A percentile compares a stretch with the other conserved stretches of the same genome.
These are phyloP conservation scores for Moricandia moricandioides DNA, from an alignment of 345 rosid genomes.

Conservation along the genomic window DNA sequence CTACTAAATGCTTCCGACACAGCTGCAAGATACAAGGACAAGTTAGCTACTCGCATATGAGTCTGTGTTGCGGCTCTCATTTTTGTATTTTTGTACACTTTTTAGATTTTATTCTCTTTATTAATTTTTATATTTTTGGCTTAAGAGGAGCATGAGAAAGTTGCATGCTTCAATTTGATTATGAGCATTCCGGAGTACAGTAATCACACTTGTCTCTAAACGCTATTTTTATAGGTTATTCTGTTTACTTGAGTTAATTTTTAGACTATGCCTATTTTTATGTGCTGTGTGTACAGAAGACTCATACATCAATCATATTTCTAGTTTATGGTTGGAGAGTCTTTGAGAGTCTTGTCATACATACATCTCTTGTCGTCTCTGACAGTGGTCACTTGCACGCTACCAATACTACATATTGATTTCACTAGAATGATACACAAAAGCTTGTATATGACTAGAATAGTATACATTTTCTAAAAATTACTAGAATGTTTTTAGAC, in stretches of 20 bases:
- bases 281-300: slow-evolving; percentile 35
- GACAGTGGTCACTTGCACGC: slow-evolving; percentile 18
- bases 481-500: no score
- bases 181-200: slow-evolving; percentile 31
- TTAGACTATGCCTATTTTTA: slow-evolving; percentile 27
- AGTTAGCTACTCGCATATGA: slow-evolving; percentile 37
- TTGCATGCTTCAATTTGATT: slow-evolving; percentile 20
- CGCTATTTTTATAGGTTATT: slow-evolving; percentile 22
- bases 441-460: no score
- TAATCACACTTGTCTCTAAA: not conserved
- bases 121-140: not conserved
- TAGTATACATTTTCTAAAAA: no score
- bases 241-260: slow-evolving; percentile 22
- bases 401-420: no score
- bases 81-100: not conserved
- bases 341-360: slow-evolving; percentile 12
- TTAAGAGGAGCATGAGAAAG: slow-evolving; percentile 23
- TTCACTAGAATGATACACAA: no score
- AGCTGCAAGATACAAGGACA: slow-evolving; percentile 36
- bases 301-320: slow-evolving; percentile 11
- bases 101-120: not conserved
- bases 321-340: slow-evolving; percentile 25
- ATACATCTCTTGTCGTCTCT: slow-evolving; percentile 12
- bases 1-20: slow-evolving; percentile 31
- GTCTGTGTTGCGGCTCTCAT: slow-evolving; percentile 34